Base-by-base conservation (phyloP, 768 basidiomycete genomes). In the Epithele typhae region DNA sequence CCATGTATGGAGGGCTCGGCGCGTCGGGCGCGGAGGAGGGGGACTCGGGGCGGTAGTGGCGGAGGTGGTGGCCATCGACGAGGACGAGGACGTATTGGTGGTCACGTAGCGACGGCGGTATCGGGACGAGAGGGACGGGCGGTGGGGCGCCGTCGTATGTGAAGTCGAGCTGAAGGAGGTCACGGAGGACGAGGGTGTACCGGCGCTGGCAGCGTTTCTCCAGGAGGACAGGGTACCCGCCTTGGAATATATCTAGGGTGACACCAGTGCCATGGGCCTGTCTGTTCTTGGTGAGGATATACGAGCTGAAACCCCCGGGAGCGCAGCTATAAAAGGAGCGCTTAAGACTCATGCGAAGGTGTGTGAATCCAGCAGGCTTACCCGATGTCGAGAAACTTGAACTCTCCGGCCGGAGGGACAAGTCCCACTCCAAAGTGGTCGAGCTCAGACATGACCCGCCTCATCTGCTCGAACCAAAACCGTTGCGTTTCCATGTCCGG, bases 131-230 rank as follows among this genome's bases (percentile, higher is more conserved):
- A 30, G 27, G 8, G 8, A 7, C 8, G 27, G 14, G 14, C 27
- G 27, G 27, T 7, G 14, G 25, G 8, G 25, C 6, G 11, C 8
- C 7, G 17, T 19, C 19, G 21, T 17, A n/a, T 3, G 9, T 11
- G 40, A 41, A 18, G 25, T 38, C 44, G 37, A 27, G 27, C 17
- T 45, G 36, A 25, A 37, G 44, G 21, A 45, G 10, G 9, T 38
- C 44, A 7, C 25, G 36, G 14, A 30, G 12, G 24, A 38, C 6
- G 19, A 37, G 21, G 25, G 37, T 25, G 45, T 38, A 46, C 12
- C 45, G 25, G 12, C 14, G 11, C 25, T 5, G 14, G 37, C 23
- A 38, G 5, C 9, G 15, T 15, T 23, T n/a, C 5, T 32, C 36
- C 23, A 40, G 39, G 23, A 36, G 39, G 17, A 41, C 10, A 10